Evolutionary conservation across 768 basidiomycete species (phyloP).

Genomic region (Termitomyces sp.): DNA sequence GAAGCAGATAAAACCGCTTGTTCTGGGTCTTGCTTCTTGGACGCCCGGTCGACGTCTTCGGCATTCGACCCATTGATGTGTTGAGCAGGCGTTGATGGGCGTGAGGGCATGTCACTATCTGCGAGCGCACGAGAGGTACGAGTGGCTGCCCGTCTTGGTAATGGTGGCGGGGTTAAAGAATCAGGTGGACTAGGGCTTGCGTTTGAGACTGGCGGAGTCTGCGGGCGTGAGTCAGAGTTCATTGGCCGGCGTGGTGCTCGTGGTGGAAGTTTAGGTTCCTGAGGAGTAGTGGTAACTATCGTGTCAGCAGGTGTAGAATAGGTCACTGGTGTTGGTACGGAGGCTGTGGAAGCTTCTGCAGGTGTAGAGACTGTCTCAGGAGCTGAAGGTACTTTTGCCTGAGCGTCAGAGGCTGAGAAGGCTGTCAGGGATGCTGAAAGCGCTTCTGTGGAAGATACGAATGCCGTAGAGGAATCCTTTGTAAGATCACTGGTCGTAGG

Average conservation of each 20-base stretch:
- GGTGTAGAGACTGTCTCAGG: background rate
- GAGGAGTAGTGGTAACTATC: background rate
- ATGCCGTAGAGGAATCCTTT: background rate
- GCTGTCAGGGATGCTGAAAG: background rate
- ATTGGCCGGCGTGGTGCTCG: constrained; percentile 15
- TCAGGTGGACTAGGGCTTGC: constrained; percentile 14
- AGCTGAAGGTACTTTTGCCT: background rate
- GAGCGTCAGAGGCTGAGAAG: background rate
- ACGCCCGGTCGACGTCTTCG: background rate
- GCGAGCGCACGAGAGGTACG: constrained; percentile 32
- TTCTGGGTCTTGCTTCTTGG: background rate
- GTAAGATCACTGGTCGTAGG: background rate
- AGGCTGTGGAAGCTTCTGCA: background rate
- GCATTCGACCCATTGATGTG: background rate
- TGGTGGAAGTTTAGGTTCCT: constrained; percentile 11
- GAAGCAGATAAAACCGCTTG: background rate
- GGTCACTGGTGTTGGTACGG: background rate
- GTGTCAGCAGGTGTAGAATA: background rate
- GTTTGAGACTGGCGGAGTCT: constrained; percentile 23
- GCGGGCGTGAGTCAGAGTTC: constrained; percentile 39
- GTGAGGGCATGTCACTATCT: constrained; percentile 19
- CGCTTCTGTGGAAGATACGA: background rate
- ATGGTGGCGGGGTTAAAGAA: constrained; percentile 40
- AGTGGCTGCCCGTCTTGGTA: constrained; percentile 62
- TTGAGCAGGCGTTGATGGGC: constrained; percentile 19